Evolutionary conservation across 495 filamentous ascomycete genomes (phyloP), one percentile per base, ranked within the genome.

Genomic region (Penicillium coprophilum): DNA sequence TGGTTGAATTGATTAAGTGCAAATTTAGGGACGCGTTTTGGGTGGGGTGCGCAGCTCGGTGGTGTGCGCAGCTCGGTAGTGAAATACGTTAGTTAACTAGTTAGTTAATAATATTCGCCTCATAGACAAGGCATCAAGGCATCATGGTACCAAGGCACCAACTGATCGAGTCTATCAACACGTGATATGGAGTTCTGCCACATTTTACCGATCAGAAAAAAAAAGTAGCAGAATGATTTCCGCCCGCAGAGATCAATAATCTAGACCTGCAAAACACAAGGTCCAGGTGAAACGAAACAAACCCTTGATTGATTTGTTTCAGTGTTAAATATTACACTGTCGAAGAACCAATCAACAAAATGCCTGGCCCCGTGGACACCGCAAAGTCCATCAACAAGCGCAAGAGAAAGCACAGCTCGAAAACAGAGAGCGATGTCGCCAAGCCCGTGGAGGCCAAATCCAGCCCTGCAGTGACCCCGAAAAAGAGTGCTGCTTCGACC

Each of bases 331-430:
- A 23, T 5, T 36, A 53, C 53, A 40, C 36, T 47, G 34, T 45
- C 32, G 51, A 49, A 46, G 24, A 21, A 49, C 39, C 21, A 49
- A 60, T 23, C 41, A 41, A 41, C 62, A 70, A 64, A 47, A 70
- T 72, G 71, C 65, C 71, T 51, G 64, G 64, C 56, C 60, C 69
- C 7, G 73, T 80, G 68, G 73, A 78, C 60, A 71, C 70, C 40
- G 63, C 78, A 65, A 88, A 90, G 71, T 60, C 77, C 49, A 78
- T 80, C 60, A 88, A 86, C 69, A 91, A 90, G 75, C 82, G 86
- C 55, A 89, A 89, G 77, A 76, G 80, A 69, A 83, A 77, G 72
- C 79, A 82, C 54, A 66, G 60, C 46, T 57, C 63, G 36, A 49
- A 63, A 49, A 62, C 63, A 45, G 60, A 66, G 41, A 65, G 56